Evolutionary conservation across 148 eudicot species (phyloP).

Genomic region (Rhododendron simsii): DNA sequence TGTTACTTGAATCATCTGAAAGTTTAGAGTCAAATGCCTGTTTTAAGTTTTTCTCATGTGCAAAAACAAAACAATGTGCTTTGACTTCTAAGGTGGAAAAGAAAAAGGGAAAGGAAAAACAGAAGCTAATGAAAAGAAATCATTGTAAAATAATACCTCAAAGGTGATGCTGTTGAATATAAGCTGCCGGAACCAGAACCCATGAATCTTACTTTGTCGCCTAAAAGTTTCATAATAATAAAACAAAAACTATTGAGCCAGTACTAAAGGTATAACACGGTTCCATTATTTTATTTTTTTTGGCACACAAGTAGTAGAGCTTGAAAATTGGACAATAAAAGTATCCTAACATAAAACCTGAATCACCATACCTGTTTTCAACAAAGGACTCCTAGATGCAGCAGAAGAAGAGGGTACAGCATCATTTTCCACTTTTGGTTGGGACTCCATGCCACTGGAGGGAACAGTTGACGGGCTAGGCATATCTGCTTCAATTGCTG

Average conservation of each 20-base stretch:
- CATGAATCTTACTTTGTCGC: conserved; percentile 72
- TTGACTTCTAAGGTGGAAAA: not conserved
- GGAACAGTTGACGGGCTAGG: conserved; percentile 38
- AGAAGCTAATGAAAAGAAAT: not conserved
- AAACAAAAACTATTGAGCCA: not conserved
- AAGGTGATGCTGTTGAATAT: conserved; percentile 38
- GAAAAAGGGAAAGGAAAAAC: not conserved
- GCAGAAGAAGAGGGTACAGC: conserved; percentile 32
- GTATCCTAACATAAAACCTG: not conserved
- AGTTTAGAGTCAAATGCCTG: not conserved
- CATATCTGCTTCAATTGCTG: conserved; percentile 46
- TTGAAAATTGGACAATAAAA: not conserved
- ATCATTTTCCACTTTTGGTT: conserved; percentile 44
- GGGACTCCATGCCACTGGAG: conserved; percentile 40
- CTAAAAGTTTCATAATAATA: conserved; percentile 27
- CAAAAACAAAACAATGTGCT: not conserved
- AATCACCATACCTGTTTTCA: conserved; percentile 49
- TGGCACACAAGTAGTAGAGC: not conserved
- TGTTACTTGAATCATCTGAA: not conserved
- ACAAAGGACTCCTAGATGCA: conserved; percentile 48
- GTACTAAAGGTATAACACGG: not conserved
- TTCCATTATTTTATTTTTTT: not conserved
- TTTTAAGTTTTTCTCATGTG: not conserved
- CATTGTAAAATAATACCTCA: conserved; percentile 41
- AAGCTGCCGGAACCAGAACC: conserved; percentile 52